phyloP scores from a whole-genome alignment of 2,329 filamentous ascomycete genomes.

The Paraconiothyrium brasiliense region DNA sequence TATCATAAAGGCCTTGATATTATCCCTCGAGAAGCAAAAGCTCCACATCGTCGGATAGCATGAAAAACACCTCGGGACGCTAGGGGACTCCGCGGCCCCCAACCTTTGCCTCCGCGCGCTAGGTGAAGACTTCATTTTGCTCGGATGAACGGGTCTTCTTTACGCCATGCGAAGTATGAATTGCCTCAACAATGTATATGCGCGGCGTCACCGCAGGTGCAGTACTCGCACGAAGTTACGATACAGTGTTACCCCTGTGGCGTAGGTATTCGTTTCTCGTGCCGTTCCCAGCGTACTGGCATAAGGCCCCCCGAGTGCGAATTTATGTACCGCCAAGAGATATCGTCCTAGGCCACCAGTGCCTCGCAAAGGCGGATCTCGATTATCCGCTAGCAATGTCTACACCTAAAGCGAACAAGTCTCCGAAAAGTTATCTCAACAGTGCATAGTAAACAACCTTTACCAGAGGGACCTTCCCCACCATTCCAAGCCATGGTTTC shows the following conservation, averaged over 20 bases:
- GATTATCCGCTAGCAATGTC: too few relatives aligned
- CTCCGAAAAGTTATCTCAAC: background rate
- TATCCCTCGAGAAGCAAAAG: background rate
- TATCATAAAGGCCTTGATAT: background rate
- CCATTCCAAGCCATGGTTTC: background rate
- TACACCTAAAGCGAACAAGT: too few relatives aligned
- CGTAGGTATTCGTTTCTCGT: background rate
- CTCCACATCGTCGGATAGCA: background rate
- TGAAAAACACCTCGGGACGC: background rate
- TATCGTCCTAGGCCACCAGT: too few relatives aligned
- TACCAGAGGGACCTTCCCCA: background rate
- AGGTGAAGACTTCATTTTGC: background rate
- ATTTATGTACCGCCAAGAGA: too few relatives aligned
- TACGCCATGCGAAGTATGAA: background rate
- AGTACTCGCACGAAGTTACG: background rate
- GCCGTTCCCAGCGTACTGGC: too few relatives aligned
- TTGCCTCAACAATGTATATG: background rate
- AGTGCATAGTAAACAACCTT: background rate
- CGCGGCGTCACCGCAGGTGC: background rate
- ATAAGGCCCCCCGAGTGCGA: too few relatives aligned
- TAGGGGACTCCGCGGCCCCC: slow-evolving; percentile 1
- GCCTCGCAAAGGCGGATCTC: too few relatives aligned
- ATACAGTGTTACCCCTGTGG: background rate
- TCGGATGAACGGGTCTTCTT: background rate
- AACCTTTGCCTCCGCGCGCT: background rate